Conservation (phyloP, 352 stramenopile genomes). For the Phytophthora palmivora region DNA sequence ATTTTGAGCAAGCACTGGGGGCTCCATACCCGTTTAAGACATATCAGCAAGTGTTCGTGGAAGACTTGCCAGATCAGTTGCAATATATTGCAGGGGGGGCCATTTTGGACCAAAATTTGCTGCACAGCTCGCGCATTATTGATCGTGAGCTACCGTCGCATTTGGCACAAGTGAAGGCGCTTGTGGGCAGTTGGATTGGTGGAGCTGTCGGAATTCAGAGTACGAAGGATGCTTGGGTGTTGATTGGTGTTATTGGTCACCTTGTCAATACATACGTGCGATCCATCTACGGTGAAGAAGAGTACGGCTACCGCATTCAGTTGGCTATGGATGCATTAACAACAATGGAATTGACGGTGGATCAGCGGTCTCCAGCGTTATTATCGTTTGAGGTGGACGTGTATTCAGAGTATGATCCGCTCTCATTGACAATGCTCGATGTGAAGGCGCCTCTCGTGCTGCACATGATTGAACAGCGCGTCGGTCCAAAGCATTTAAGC, state of each 20-base stretch:
- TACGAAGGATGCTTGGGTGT: constrained; percentile 88
- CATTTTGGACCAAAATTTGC: constrained; percentile 80
- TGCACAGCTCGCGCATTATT: constrained; percentile 83
- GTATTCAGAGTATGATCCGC: constrained; percentile 83
- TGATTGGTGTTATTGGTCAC: constrained; percentile 83
- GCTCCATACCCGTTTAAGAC: constrained; percentile 85
- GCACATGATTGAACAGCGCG: constrained; percentile 90
- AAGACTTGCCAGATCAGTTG: constrained; percentile 79
- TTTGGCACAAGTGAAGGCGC: constrained; percentile 78
- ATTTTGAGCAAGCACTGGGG: constrained; percentile 79
- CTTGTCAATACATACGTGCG: constrained; percentile 86
- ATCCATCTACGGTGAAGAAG: constrained; percentile 82
- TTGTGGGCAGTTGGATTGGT: constrained; percentile 83
- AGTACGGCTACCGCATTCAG: constrained; percentile 88
- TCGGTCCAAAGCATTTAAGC: constrained; percentile 72
- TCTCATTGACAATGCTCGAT: constrained; percentile 76
- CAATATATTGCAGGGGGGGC: constrained; percentile 73
- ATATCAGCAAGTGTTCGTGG: constrained; percentile 89
- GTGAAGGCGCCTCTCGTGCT: constrained; percentile 83
- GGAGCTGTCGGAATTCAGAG: constrained; percentile 82
- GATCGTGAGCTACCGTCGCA: constrained; percentile 84
- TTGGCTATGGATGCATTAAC: constrained; percentile 86
- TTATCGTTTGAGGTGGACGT: constrained; percentile 84
- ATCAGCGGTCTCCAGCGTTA: constrained; percentile 67
- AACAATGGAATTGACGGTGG: constrained; percentile 82